These are phyloP conservation scores for Neurospora discreta DNA, from an alignment of 495 filamentous ascomycete species.

Conservation along the genomic window DNA sequence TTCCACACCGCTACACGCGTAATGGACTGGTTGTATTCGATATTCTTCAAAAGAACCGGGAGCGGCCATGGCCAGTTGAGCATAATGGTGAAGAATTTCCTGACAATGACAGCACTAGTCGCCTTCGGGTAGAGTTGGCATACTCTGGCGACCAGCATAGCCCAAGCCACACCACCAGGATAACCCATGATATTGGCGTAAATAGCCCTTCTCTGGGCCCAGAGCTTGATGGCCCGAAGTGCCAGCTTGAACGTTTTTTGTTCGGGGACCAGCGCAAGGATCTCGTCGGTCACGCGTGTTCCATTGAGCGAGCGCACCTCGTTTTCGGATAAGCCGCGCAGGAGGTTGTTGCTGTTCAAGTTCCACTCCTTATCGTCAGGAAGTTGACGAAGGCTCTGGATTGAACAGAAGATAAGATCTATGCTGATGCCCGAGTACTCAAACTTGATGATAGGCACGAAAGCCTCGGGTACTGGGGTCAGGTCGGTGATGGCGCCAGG, in stretches of 20 bases:
- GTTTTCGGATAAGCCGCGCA: constrained; percentile 75
- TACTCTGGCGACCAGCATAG: constrained; percentile 89
- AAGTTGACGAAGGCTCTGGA: constrained; percentile 57
- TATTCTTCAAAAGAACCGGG: constrained; percentile 77
- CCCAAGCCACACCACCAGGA: constrained; percentile 94
- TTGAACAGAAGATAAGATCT: constrained; percentile 83
- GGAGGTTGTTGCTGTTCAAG: constrained; percentile 67
- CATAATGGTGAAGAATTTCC: constrained; percentile 91
- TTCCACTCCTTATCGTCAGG: constrained; percentile 52
- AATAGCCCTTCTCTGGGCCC: constrained; percentile 86
- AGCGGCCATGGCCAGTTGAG: constrained; percentile 87
- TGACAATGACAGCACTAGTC: constrained; percentile 69
- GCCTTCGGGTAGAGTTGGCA: constrained; percentile 97
- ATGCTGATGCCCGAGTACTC: constrained; percentile 84
- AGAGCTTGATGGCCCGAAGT: constrained; percentile 84
- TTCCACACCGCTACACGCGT: constrained; percentile 75
- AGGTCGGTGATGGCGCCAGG: constrained; percentile 72
- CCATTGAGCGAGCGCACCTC: constrained; percentile 87
- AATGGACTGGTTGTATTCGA: constrained; percentile 71
- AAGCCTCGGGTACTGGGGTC: constrained; percentile 76
- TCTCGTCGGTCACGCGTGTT: constrained; percentile 84
- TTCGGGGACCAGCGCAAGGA: constrained; percentile 80
- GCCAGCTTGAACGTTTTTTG: constrained; percentile 78
- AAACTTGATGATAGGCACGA: constrained; percentile 93
- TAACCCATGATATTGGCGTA: constrained; percentile 95